Evolutionary conservation across 2,329 filamentous ascomycete species (phyloP).

Genomic region (Botryotinia globosa): DNA sequence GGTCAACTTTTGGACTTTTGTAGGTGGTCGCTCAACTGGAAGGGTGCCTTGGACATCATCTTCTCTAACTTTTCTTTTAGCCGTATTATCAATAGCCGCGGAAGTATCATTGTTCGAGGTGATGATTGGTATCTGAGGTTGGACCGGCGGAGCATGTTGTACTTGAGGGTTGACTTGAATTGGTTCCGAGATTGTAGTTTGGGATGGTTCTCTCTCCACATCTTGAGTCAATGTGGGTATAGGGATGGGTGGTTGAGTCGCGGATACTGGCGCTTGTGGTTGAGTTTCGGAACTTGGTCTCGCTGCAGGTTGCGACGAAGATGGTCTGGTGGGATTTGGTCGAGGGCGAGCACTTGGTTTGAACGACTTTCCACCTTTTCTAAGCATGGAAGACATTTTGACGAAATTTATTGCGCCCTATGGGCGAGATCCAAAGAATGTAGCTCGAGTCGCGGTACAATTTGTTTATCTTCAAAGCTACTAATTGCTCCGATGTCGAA

Average conservation of each 20-base stretch:
- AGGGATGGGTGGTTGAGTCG: conserved; percentile 24
- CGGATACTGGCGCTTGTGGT: conserved; percentile 33
- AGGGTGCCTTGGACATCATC: background rate
- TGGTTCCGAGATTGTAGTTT: background rate
- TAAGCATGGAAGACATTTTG: conserved; percentile 23
- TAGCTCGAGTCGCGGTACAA: background rate
- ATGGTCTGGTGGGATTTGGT: conserved; percentile 46
- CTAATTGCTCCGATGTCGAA: background rate
- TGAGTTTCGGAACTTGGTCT: conserved; percentile 43
- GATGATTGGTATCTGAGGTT: background rate
- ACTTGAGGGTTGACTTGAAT: conserved; percentile 10
- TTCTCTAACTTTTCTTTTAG: conserved; percentile 10
- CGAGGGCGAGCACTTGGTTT: conserved; percentile 64
- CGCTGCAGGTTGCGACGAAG: conserved; percentile 41
- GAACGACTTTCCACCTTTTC: conserved; percentile 44
- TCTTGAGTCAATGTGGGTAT: conserved; percentile 3
- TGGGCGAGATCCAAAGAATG: conserved; percentile 18
- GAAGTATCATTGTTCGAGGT: background rate
- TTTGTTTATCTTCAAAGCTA: background rate
- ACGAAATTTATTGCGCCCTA: conserved; percentile 7
- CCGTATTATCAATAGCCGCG: background rate
- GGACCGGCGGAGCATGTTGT: background rate
- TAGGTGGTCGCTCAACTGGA: conserved; percentile 1
- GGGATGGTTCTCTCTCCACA: background rate
- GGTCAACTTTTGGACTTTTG: conserved; percentile 15